Evolutionary conservation across 768 basidiomycete species (phyloP).

Genomic region (Crassisporium funariophilum): DNA sequence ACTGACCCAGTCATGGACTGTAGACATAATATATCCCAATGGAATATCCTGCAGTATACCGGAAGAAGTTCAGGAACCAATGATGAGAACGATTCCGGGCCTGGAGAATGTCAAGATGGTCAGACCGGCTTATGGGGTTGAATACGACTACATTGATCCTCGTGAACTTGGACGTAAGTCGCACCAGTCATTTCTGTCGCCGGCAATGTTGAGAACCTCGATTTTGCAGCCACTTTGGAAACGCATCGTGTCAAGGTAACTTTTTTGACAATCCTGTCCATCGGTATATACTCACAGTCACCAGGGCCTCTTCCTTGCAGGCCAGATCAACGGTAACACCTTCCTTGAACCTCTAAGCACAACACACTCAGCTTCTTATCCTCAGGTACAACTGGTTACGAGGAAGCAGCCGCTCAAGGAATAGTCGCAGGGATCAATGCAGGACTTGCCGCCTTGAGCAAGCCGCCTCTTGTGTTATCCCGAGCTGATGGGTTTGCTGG

Average conservation of each 20-base stretch:
- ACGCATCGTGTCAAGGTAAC: slow-evolving; percentile 77
- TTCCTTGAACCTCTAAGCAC: background rate
- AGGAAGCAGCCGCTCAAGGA: slow-evolving; percentile 92
- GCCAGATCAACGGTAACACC: slow-evolving; percentile 80
- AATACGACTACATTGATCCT: slow-evolving; percentile 91
- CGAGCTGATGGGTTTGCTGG: slow-evolving; percentile 89
- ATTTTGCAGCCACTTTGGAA: slow-evolving; percentile 70
- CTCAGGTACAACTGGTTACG: slow-evolving; percentile 87
- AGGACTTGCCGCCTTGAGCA: slow-evolving; percentile 62
- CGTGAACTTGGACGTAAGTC: slow-evolving; percentile 72
- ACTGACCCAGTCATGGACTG: background rate
- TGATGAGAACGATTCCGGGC: slow-evolving; percentile 85
- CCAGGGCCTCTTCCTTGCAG: slow-evolving; percentile 83
- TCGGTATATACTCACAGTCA: background rate
- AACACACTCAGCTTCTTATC: background rate
- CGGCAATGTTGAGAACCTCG: background rate
- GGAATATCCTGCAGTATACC: slow-evolving; percentile 89
- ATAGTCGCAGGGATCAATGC: slow-evolving; percentile 89
- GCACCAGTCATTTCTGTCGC: background rate
- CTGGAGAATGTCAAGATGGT: slow-evolving; percentile 85
- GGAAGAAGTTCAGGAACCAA: slow-evolving; percentile 78
- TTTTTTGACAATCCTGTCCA: background rate
- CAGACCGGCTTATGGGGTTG: slow-evolving; percentile 87
- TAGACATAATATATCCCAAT: slow-evolving; percentile 88
- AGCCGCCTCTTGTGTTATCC: slow-evolving; percentile 62